Base-by-base conservation (phyloP, 2,329 filamentous ascomycete genomes). In the Aulographum hederae region DNA sequence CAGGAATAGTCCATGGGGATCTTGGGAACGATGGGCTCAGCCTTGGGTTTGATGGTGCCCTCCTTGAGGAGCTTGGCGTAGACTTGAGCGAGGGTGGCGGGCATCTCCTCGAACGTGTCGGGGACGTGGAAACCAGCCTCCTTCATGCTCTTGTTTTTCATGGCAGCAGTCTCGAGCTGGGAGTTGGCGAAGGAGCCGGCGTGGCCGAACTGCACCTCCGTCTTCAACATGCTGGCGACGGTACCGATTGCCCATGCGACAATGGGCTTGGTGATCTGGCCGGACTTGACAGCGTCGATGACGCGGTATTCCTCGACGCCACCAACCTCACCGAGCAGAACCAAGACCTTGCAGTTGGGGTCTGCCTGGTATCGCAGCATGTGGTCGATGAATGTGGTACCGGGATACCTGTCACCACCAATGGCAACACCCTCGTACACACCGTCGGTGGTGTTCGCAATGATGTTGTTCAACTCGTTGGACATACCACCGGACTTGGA, bases 401-500 rank as follows among this genome's bases (percentile, higher is more conserved):
- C 86, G 41, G 89, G 89, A 59, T 98, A 98, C 60, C 89, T 73
- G 63, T 98, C 89, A 75, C 89, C 89, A 63, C 89, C 89, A 62
- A 98, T 98, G 56, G 89, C 89, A 51, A 98, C 79, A 74, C 89
- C 89, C 70, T 98, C 89, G 59, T 92, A 86, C 35, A 98, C 89
- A 71, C 89, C 89, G 56, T 98, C 84, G 48, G 89, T 94, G 59
- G 70, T 92, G 58, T 93, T 78, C 36, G 85, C 72, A 51, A 98
- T 79, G 60, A 98, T 95, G 74, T 98, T 98, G 78, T 98, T 98
- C 52, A 98, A 66, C 69, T 98, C 89, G 71, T 98, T 98, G 61
- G 89, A 95, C 89, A 98, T 98, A 65, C 89, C 89, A 55, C 89
- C 89, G 37, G 89, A 98, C 72, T 98, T 98, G 70, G 86, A 95